phyloP scores from a whole-genome alignment of 768 basidiomycete genomes.

The Coprinopsis cinerea region DNA sequence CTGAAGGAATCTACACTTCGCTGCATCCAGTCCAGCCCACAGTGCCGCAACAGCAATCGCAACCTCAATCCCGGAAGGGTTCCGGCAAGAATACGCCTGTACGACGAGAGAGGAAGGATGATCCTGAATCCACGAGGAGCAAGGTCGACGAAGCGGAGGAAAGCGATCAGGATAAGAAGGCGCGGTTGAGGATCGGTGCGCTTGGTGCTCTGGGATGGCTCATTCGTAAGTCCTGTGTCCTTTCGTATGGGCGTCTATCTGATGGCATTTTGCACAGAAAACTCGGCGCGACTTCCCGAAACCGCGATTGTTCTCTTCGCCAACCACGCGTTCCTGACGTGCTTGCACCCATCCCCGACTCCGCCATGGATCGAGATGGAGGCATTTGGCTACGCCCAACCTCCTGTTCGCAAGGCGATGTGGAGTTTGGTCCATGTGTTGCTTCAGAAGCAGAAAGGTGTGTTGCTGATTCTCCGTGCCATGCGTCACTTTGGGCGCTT shows the following conservation, averaged over 20 bases:
- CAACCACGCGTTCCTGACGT: slow-evolving; percentile 18
- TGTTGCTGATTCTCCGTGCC: background rate
- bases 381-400: slow-evolving; percentile 59
- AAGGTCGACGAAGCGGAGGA: slow-evolving; percentile 63
- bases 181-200: slow-evolving; percentile 62
- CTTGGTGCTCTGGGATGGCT: slow-evolving; percentile 62
- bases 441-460: slow-evolving; percentile 42
- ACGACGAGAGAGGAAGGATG: slow-evolving; percentile 21
- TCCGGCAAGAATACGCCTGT: slow-evolving; percentile 17
- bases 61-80: slow-evolving; percentile 26
- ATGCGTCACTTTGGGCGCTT: background rate
- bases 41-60: slow-evolving; percentile 22
- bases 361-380: slow-evolving; percentile 40
- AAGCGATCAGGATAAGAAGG: slow-evolving; percentile 59
- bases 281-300: slow-evolving; percentile 13
- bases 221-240: slow-evolving; percentile 38
- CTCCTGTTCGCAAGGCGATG: slow-evolving; percentile 63
- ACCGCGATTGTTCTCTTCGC: slow-evolving; percentile 12
- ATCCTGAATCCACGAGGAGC: slow-evolving; percentile 31
- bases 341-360: slow-evolving; percentile 39
- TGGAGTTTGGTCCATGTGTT: slow-evolving; percentile 54
- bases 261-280: background rate
- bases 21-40: slow-evolving; percentile 61
- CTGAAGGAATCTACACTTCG: slow-evolving; percentile 47
- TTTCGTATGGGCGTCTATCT: background rate